Percentiles rank a stretch among this genome's conserved stretches.
These are phyloP conservation scores for Termitomyces sp. DNA, from an alignment of 768 basidiomycete species.

Conservation along the genomic window DNA sequence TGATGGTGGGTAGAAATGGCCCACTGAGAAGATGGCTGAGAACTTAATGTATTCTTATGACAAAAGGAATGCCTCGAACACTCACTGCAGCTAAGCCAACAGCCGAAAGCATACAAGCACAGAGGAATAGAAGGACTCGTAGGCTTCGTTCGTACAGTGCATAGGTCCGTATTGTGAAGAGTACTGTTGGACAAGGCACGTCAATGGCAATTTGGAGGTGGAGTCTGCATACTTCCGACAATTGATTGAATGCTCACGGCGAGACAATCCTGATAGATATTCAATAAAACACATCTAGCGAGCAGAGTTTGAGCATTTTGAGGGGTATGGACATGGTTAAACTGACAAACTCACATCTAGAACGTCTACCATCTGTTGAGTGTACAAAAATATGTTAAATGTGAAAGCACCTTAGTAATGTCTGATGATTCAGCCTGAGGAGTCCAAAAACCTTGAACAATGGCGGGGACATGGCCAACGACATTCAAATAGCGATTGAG, in stretches of 20 bases:
- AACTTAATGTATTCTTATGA: no score
- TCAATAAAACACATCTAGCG: conserved; percentile 21
- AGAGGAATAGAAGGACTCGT: conserved; percentile 22
- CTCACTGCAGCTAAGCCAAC: conserved; percentile 12
- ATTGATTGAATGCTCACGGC: conserved; percentile 31
- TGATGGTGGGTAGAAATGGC: no score
- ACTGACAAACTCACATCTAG: background rate
- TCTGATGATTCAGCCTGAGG: conserved; percentile 19
- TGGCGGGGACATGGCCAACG: conserved; percentile 21
- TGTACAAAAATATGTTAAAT: background rate
- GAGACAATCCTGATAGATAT: conserved; percentile 25
- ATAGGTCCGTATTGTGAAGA: conserved; percentile 38
- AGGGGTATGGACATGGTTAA: background rate
- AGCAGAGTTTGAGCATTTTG: background rate
- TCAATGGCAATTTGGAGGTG: background rate
- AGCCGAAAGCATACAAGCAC: conserved; percentile 21
- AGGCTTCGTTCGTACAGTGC: conserved; percentile 33
- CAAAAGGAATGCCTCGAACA: no score
- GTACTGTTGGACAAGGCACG: conserved; percentile 17
- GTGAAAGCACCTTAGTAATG: conserved; percentile 16
- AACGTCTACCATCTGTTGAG: background rate
- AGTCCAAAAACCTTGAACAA: conserved; percentile 29
- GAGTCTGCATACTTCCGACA: conserved; percentile 28
- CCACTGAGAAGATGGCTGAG: no score
- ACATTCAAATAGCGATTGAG: conserved; percentile 36